Conservation (phyloP, 495 filamentous ascomycete species). For the Neurospora sp. region DNA sequence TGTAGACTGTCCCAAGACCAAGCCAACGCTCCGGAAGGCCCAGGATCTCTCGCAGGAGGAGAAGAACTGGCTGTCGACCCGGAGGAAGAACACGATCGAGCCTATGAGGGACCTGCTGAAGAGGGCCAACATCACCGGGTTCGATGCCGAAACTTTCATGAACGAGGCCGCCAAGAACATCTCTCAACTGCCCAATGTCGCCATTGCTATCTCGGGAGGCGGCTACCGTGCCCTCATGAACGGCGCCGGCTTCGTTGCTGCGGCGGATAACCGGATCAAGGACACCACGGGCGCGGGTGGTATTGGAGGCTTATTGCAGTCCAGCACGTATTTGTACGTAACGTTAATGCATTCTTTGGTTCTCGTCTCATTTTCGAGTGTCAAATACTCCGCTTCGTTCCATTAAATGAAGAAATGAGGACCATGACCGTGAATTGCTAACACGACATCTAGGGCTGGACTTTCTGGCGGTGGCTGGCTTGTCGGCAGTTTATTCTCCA, state of each 20-base stretch:
- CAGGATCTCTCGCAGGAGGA: slow-evolving; percentile 53
- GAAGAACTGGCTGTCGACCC: slow-evolving; percentile 48
- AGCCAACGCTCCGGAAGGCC: slow-evolving; percentile 43
- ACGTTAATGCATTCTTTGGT: neutral
- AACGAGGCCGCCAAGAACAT: slow-evolving; percentile 44
- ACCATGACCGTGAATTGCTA: neutral
- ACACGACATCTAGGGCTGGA: slow-evolving; percentile 37
- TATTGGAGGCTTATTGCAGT: slow-evolving; percentile 77
- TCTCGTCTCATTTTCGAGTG: neutral
- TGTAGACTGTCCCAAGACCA: slow-evolving; percentile 40
- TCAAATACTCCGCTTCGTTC: neutral
- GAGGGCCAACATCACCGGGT: slow-evolving; percentile 61
- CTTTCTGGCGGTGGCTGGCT: slow-evolving; percentile 86
- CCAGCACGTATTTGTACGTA: slow-evolving; percentile 59
- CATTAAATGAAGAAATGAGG: neutral
- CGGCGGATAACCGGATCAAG: slow-evolving; percentile 67
- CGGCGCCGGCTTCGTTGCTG: slow-evolving; percentile 78
- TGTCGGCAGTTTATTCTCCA: slow-evolving; percentile 72
- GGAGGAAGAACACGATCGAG: slow-evolving; percentile 46
- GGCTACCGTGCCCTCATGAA: slow-evolving; percentile 85
- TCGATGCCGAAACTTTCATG: slow-evolving; percentile 67
- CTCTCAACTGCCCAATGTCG: slow-evolving; percentile 55
- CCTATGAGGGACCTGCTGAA: slow-evolving; percentile 66
- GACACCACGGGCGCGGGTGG: slow-evolving; percentile 57
- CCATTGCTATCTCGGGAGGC: slow-evolving; percentile 53